phyloP scores from a whole-genome alignment of 768 basidiomycete species.

The Paxillus ammoniavirescens region DNA sequence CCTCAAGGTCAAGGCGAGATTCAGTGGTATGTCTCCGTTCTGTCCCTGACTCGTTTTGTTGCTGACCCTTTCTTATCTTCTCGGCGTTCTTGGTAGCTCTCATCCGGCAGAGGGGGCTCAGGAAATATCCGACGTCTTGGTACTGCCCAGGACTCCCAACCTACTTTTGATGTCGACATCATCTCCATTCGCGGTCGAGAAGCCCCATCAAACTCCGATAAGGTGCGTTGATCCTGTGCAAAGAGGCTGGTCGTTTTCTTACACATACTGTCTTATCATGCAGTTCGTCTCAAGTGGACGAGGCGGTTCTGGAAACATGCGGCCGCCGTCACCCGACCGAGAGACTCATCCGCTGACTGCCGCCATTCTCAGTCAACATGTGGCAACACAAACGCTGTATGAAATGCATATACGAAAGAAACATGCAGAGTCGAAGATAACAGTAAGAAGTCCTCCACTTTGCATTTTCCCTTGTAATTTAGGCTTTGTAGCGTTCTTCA shows the following conservation, averaged over 20 bases:
- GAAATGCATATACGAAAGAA: conserved; percentile 14
- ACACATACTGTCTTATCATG: background rate
- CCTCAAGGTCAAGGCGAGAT: conserved; percentile 1
- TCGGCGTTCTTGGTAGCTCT: conserved; percentile 4
- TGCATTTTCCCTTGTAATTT: background rate
- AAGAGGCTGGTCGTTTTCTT: background rate
- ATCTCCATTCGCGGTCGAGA: background rate
- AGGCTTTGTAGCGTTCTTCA: conserved; percentile 18
- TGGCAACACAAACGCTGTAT: conserved; percentile 9
- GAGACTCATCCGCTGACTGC: conserved; percentile 23
- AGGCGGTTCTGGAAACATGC: conserved; percentile 27
- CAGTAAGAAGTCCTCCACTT: conserved; percentile 11
- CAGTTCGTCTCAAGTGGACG: conserved; percentile 23
- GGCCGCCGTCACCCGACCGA: conserved; percentile 1
- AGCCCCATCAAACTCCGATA: background rate
- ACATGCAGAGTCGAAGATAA: conserved; percentile 13
- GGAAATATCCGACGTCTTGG: conserved; percentile 15
- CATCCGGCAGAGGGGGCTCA: conserved; percentile 24
- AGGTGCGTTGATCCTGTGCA: background rate
- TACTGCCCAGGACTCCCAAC: background rate
- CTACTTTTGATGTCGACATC: background rate
- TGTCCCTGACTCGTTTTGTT: background rate
- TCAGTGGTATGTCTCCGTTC: conserved; percentile 16
- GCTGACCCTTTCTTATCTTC: no score
- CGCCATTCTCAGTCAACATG: conserved; percentile 19